Evolutionary conservation across 345 rosid genomes (phyloP).

Genomic region (Gossypium stocksii): DNA sequence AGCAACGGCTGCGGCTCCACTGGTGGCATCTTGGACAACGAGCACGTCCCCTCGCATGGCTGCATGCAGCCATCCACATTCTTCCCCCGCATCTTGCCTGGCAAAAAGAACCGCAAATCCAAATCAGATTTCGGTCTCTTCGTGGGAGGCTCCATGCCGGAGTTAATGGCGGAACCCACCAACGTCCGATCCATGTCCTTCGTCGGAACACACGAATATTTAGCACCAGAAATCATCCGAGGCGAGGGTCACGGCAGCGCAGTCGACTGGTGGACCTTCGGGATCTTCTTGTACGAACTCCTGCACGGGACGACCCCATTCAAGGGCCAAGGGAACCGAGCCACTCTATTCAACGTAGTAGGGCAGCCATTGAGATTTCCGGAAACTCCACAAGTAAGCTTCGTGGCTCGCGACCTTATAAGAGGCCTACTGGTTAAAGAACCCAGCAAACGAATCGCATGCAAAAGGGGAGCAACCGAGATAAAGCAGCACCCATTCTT

Average conservation of each 20-base stretch:
- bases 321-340: slow-evolving; percentile 86
- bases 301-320: slow-evolving; percentile 84
- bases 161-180: slow-evolving; percentile 91
- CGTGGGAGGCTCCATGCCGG: slow-evolving; percentile 66
- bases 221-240: slow-evolving; percentile 84
- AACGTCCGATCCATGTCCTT: slow-evolving; percentile 90
- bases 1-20: slow-evolving; percentile 23
- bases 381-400: slow-evolving; percentile 60
- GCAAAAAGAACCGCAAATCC: slow-evolving; percentile 74
- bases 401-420: slow-evolving; percentile 68
- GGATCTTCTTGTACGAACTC: slow-evolving; percentile 81
- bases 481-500: slow-evolving; percentile 89
- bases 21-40: slow-evolving; percentile 56
- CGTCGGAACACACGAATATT: slow-evolving; percentile 88
- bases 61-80: slow-evolving; percentile 73
- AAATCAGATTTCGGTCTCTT: slow-evolving; percentile 73
- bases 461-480: slow-evolving; percentile 86
- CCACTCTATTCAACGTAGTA: slow-evolving; percentile 79
- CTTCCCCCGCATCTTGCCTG: slow-evolving; percentile 71
- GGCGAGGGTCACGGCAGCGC: slow-evolving; percentile 99
- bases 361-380: slow-evolving; percentile 84
- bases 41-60: slow-evolving; percentile 41
- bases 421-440: slow-evolving; percentile 72
- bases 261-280: slow-evolving; percentile 96
- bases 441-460: slow-evolving; percentile 75